A percentile compares a stretch with the other conserved stretches of the same genome.
phyloP scores from a whole-genome alignment of 495 filamentous ascomycete species.

The Articulospora tetracladia region DNA sequence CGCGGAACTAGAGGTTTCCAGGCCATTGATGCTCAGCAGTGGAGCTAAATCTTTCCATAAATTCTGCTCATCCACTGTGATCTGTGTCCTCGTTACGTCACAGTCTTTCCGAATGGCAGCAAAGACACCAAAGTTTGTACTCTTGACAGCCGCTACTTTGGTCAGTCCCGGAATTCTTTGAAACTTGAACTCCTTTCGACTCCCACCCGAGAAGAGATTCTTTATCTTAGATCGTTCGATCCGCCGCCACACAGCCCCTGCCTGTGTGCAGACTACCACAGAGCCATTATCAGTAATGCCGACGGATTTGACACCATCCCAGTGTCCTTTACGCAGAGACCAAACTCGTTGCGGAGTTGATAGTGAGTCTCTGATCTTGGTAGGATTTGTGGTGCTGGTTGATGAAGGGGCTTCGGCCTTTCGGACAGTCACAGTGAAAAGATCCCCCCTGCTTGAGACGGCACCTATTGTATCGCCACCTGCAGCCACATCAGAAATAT shows the following conservation, averaged over 20 bases:
- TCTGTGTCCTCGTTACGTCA: slow-evolving; percentile 72
- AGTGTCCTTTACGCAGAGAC: slow-evolving; percentile 73
- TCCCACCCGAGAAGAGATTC: slow-evolving; percentile 53
- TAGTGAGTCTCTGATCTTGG: slow-evolving; percentile 68
- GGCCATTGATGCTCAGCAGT: slow-evolving; percentile 57
- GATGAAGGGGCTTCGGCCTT: slow-evolving; percentile 53
- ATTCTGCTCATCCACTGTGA: slow-evolving; percentile 55
- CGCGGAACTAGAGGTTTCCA: slow-evolving; percentile 32
- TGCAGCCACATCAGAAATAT: slow-evolving; percentile 69
- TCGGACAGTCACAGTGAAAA: slow-evolving; percentile 74
- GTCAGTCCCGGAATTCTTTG: slow-evolving; percentile 84
- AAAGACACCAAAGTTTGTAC: slow-evolving; percentile 84
- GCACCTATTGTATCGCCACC: slow-evolving; percentile 90
- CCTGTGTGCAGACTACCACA: slow-evolving; percentile 88
- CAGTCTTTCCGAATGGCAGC: slow-evolving; percentile 83
- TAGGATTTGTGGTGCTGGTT: slow-evolving; percentile 83
- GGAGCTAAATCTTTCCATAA: slow-evolving; percentile 73
- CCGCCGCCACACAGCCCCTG: slow-evolving; percentile 87
- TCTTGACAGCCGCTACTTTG: slow-evolving; percentile 74
- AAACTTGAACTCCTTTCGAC: slow-evolving; percentile 88
- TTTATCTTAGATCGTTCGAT: slow-evolving; percentile 78
- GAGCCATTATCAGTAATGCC: slow-evolving; percentile 90
- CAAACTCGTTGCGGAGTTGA: slow-evolving; percentile 75
- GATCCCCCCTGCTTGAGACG: slow-evolving; percentile 74
- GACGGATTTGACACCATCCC: slow-evolving; percentile 79